Evolutionary conservation across 345 rosid genomes (phyloP).

Genomic region (rapeseed (Brassica napus)): Da-Ae NC_063449.1:25225001-25225500

Average conservation of each 20-base stretch:
- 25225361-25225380: background rate
- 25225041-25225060: background rate
- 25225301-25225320: constrained; percentile 88
- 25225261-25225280: constrained; percentile 90
- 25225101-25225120: background rate
- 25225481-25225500: constrained; percentile 85
- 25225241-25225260: constrained; percentile 83
- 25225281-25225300: constrained; percentile 97
- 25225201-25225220: constrained; percentile 35
- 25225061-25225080: background rate
- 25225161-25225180: background rate
- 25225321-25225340: constrained; percentile 79
- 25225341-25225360: constrained; percentile 22
- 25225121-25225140: background rate
- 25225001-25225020: constrained; percentile 18
- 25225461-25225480: constrained; percentile 2
- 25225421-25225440: background rate
- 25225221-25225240: constrained; percentile 48
- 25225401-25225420: background rate
- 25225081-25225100: background rate
- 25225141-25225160: background rate
- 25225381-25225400: background rate
- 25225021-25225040: no score
- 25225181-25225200: constrained; percentile 36
- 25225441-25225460: background rate